Evolutionary conservation across 2,329 filamentous ascomycete genomes (phyloP).

Genomic region (Xylariomycetidae sp.): DNA sequence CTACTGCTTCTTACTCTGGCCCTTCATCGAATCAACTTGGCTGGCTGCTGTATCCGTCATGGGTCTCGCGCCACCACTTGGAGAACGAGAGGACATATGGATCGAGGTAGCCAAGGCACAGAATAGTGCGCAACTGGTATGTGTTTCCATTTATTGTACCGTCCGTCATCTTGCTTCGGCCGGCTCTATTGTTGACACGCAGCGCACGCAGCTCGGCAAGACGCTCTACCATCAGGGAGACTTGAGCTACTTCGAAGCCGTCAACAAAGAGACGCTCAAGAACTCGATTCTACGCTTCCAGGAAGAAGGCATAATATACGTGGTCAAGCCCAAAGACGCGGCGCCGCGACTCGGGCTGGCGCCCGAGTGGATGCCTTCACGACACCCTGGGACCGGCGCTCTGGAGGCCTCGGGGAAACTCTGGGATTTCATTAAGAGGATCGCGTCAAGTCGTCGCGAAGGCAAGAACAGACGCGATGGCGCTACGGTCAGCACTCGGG

Average conservation of each 20-base stretch:
- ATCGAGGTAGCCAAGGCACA: constrained; percentile 74
- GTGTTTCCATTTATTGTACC: constrained; percentile 26
- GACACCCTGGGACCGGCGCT: constrained; percentile 56
- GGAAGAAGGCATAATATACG: constrained; percentile 81
- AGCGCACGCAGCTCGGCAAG: constrained; percentile 67
- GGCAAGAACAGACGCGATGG: constrained; percentile 96
- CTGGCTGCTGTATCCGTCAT: constrained; percentile 83
- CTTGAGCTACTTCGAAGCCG: constrained; percentile 93
- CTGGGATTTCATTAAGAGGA: constrained; percentile 89
- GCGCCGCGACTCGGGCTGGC: constrained; percentile 64
- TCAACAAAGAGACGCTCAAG: constrained; percentile 96
- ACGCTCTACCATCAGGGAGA: constrained; percentile 97
- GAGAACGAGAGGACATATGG: constrained; percentile 63
- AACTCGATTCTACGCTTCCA: constrained; percentile 87
- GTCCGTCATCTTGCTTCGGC: too few species aligned
- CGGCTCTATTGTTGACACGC: background rate
- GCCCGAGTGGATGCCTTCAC: constrained; percentile 67
- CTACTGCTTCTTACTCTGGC: constrained; percentile 98
- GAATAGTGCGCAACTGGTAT: constrained; percentile 73
- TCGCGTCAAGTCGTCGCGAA: constrained; percentile 76
- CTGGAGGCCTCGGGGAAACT: constrained; percentile 69
- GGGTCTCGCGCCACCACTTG: constrained; percentile 71
- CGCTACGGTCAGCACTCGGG: constrained; percentile 77
- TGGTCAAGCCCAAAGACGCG: constrained; percentile 63
- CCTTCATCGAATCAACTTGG: constrained; percentile 94